phyloP scores from a whole-genome alignment of 2,329 filamentous ascomycete genomes.

The Scytalidium sp. region DNA sequence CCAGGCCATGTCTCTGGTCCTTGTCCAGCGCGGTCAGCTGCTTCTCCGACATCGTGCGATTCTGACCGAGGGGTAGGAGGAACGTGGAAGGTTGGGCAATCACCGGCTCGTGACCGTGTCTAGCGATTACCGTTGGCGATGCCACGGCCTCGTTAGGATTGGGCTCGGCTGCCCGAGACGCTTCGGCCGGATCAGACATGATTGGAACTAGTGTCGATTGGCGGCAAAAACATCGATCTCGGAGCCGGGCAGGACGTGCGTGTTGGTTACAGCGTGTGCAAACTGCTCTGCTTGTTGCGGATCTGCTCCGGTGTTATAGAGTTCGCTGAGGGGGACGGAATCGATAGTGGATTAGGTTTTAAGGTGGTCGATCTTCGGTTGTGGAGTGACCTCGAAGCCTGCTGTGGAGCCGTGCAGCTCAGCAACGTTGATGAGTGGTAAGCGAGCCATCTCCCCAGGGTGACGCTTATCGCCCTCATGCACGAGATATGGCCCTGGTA shows the following conservation, averaged over 20 bases:
- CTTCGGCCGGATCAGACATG: conserved; percentile 31
- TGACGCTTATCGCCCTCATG: neutral
- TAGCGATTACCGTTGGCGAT: conserved; percentile 23
- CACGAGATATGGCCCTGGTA: too few relatives aligned
- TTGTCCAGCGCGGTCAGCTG: conserved; percentile 63
- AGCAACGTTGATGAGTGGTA: too few relatives aligned
- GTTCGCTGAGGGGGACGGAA: neutral
- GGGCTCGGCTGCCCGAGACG: conserved; percentile 21
- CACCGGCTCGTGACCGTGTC: conserved; percentile 26
- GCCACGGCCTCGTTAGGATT: conserved; percentile 18
- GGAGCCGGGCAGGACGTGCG: neutral
- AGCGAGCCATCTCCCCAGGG: neutral
- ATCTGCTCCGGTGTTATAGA: neutral
- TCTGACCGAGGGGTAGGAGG: conserved; percentile 27
- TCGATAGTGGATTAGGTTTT: neutral
- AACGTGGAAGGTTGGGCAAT: conserved; percentile 33
- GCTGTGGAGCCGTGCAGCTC: neutral
- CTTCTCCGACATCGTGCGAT: conserved; percentile 27
- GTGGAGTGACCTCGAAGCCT: neutral
- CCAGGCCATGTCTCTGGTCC: conserved; percentile 76
- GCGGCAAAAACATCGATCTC: neutral
- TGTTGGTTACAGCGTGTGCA: neutral
- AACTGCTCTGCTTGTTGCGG: neutral
- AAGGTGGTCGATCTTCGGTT: neutral
- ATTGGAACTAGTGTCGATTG: conserved; percentile 3